Percentiles rank a stretch among this genome's conserved stretches.
Evolutionary conservation across 83 land plant species (phyloP).

Genomic region (Picea abies): DNA sequence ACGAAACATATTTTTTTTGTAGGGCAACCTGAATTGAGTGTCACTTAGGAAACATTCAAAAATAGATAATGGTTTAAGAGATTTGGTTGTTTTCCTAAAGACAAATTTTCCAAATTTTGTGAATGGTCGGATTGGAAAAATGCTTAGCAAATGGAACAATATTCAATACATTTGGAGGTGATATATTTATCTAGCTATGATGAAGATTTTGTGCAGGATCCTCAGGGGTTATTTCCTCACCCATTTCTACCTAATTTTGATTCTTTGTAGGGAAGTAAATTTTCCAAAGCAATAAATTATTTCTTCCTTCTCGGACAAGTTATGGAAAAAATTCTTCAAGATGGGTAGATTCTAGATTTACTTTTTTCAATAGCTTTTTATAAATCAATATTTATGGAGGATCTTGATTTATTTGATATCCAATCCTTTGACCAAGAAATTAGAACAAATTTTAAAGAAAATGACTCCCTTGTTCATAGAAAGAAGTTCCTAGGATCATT

Average conservation of each 20-base stretch:
- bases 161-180: too few species aligned
- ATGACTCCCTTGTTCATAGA: constrained; percentile 44
- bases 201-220: constrained; percentile 41
- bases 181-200: too few species aligned
- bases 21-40: too few species aligned
- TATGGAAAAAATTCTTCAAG: constrained; percentile 91
- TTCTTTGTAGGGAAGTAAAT: constrained; percentile 43
- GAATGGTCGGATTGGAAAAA: too few species aligned
- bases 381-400: constrained; percentile 90
- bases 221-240: constrained; percentile 53
- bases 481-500: constrained; percentile 33
- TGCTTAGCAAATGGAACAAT: too few species aligned
- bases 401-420: constrained; percentile 61
- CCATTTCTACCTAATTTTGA: constrained; percentile 37
- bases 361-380: constrained; percentile 92
- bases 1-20: too few species aligned
- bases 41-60: too few species aligned
- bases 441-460: constrained; percentile 43
- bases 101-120: too few species aligned
- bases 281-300: constrained; percentile 55
- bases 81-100: too few species aligned
- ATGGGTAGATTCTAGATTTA: constrained; percentile 90
- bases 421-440: constrained; percentile 45
- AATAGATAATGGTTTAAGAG: too few species aligned
- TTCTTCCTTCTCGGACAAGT: constrained; percentile 83